Conservation (phyloP, 352 stramenopile genomes). For the Aphanomyces stellatus region DNA sequence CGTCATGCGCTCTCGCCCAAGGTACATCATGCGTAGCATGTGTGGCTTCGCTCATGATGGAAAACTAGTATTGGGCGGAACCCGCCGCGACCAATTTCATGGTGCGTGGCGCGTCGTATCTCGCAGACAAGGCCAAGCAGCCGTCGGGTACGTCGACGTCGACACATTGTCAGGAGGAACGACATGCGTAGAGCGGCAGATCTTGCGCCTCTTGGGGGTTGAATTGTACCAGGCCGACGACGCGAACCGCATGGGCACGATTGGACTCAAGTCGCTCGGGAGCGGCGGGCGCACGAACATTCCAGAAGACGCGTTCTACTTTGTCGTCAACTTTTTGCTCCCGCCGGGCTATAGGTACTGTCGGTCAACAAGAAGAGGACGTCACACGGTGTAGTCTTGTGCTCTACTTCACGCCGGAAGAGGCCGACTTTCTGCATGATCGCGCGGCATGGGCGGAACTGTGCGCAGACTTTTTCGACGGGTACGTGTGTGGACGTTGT, state of each 20-base stretch:
- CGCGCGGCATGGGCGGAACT: slow-evolving; percentile 65
- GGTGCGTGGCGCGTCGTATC: slow-evolving; percentile 56
- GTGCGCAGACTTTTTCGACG: slow-evolving; percentile 47
- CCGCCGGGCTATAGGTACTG: slow-evolving; percentile 32
- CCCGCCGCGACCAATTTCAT: slow-evolving; percentile 51
- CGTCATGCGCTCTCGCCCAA: background rate
- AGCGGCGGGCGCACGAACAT: too few relatives aligned
- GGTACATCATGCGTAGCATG: background rate
- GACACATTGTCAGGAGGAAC: background rate
- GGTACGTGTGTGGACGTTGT: background rate
- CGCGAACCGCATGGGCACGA: slow-evolving; percentile 34
- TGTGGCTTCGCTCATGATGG: background rate
- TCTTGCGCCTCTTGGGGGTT: slow-evolving; percentile 54
- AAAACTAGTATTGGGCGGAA: slow-evolving; percentile 71
- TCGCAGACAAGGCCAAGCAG: slow-evolving; percentile 49
- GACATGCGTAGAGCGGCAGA: slow-evolving; percentile 27
- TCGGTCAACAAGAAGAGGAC: background rate
- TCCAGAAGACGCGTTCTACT: slow-evolving; percentile 39
- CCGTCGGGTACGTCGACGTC: slow-evolving; percentile 26
- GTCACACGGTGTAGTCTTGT: slow-evolving; percentile 46
- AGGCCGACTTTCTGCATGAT: slow-evolving; percentile 44
- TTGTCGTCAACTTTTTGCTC: slow-evolving; percentile 80
- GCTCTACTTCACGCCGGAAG: slow-evolving; percentile 69
- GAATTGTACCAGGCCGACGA: slow-evolving; percentile 54
- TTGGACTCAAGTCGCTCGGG: slow-evolving; percentile 57